Conservation (phyloP, 1,284 basidiomycete genomes). For the Ustilago trichophora region DNA sequence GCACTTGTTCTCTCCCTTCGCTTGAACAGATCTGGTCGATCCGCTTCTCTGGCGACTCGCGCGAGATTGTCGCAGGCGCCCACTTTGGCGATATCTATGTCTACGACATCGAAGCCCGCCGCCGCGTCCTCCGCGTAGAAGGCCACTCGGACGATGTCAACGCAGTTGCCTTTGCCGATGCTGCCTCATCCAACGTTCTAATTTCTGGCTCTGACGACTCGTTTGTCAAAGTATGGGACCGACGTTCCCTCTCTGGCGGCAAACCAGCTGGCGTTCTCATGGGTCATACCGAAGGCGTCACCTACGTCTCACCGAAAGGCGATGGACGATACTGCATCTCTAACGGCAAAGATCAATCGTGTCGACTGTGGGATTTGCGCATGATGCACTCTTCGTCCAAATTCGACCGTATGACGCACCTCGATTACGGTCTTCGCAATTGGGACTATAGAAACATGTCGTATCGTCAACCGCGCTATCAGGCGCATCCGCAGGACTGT, state of each 20-base stretch:
- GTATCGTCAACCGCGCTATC: conserved; percentile 70
- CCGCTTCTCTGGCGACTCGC: conserved; percentile 92
- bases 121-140: conserved; percentile 80
- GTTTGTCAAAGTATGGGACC: conserved; percentile 94
- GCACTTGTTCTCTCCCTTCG: not conserved
- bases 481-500: conserved; percentile 80
- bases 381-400: conserved; percentile 84
- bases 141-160: conserved; percentile 93
- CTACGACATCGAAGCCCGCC: conserved; percentile 81
- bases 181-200: conserved; percentile 87
- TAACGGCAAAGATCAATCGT: conserved; percentile 96
- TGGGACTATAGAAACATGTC: conserved; percentile 81
- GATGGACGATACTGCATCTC: conserved; percentile 95
- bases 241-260: conserved; percentile 79
- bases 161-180: conserved; percentile 91
- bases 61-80: conserved; percentile 78
- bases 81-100: conserved; percentile 78
- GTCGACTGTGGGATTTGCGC: conserved; percentile 91
- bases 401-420: conserved; percentile 71
- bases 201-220: conserved; percentile 93
- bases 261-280: conserved; percentile 91
- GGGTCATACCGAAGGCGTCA: conserved; percentile 82
- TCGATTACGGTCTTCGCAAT: conserved; percentile 73
- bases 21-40: conserved; percentile 81
- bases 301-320: conserved; percentile 69